A percentile compares a stretch with the other conserved stretches of the same genome.
Conservation (phyloP, 345 rosid species). For the Citrus cavaleriei region DNA sequence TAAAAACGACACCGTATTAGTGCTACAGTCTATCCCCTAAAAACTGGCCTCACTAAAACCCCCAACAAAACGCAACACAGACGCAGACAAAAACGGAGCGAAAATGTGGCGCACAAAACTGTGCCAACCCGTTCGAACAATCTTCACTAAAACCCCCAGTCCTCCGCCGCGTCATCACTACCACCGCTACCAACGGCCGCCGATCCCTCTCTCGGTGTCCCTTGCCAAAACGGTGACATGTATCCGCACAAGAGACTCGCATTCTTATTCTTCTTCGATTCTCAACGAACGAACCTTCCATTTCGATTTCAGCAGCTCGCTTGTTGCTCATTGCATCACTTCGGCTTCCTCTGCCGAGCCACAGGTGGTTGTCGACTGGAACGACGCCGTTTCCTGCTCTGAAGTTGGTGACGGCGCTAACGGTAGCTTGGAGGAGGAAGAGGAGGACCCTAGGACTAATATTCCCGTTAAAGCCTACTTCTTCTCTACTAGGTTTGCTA, state of each 20-base stretch:
- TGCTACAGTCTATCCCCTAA: background rate
- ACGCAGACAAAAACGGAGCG: too few species aligned
- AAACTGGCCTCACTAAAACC: background rate
- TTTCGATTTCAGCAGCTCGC: constrained; percentile 8
- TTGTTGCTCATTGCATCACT: constrained; percentile 27
- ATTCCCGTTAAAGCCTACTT: constrained; percentile 88
- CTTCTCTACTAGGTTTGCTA: constrained; percentile 74
- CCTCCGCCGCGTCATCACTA: background rate
- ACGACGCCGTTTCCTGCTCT: constrained; percentile 38
- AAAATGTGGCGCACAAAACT: constrained; percentile 25
- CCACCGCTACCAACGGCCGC: background rate
- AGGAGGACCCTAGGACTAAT: constrained; percentile 48
- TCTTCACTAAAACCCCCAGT: constrained; percentile 8
- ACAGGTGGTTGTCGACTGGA: constrained; percentile 32
- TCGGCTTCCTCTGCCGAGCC: constrained; percentile 24
- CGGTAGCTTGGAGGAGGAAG: constrained; percentile 33
- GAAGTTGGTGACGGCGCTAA: constrained; percentile 32
- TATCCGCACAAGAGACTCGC: background rate
- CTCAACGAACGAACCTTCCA: background rate
- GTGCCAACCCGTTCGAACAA: constrained; percentile 26
- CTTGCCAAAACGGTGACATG: constrained; percentile 12
- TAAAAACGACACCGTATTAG: background rate
- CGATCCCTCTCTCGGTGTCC: background rate
- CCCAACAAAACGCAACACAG: background rate
- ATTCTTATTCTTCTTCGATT: background rate